phyloP scores from a whole-genome alignment of 768 basidiomycete species.

The Daedaleopsis nitida region DNA sequence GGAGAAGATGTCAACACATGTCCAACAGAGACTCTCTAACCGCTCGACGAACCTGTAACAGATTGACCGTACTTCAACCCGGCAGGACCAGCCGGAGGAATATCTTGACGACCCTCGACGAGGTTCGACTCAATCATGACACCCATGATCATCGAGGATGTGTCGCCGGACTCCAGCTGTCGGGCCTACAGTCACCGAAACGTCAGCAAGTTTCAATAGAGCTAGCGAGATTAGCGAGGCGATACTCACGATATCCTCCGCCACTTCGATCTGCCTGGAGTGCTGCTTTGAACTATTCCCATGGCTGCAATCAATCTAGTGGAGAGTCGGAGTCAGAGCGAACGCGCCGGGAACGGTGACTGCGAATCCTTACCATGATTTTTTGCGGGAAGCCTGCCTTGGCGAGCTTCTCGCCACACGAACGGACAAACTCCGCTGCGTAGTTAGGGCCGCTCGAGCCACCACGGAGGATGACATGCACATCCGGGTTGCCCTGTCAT shows the following conservation, averaged over 20 bases:
- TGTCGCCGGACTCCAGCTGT: slow-evolving; percentile 74
- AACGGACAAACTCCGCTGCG: slow-evolving; percentile 73
- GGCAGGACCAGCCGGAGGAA: slow-evolving; percentile 69
- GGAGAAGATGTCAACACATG: background rate
- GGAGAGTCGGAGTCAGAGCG: background rate
- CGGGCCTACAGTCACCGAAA: slow-evolving; percentile 48
- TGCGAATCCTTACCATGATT: slow-evolving; percentile 70
- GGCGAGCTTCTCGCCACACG: slow-evolving; percentile 68
- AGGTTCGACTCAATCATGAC: slow-evolving; percentile 97
- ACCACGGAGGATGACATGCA: slow-evolving; percentile 94
- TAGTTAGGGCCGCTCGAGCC: slow-evolving; percentile 91
- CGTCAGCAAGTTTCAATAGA: background rate
- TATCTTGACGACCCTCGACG: slow-evolving; percentile 83
- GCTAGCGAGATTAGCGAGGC: slow-evolving; percentile 5
- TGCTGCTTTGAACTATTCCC: slow-evolving; percentile 95
- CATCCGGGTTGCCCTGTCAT: slow-evolving; percentile 80
- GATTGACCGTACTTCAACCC: slow-evolving; percentile 83
- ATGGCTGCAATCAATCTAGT: slow-evolving; percentile 93
- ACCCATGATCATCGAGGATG: slow-evolving; percentile 76
- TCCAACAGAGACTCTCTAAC: background rate
- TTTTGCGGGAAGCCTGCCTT: slow-evolving; percentile 80
- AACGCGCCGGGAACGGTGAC: background rate
- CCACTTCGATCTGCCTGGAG: slow-evolving; percentile 84
- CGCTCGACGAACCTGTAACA: slow-evolving; percentile 78
- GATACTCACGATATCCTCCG: slow-evolving; percentile 80